Evolutionary conservation across 345 rosid species (phyloP).

Genomic region (Noccaea bulbosa): DNA sequence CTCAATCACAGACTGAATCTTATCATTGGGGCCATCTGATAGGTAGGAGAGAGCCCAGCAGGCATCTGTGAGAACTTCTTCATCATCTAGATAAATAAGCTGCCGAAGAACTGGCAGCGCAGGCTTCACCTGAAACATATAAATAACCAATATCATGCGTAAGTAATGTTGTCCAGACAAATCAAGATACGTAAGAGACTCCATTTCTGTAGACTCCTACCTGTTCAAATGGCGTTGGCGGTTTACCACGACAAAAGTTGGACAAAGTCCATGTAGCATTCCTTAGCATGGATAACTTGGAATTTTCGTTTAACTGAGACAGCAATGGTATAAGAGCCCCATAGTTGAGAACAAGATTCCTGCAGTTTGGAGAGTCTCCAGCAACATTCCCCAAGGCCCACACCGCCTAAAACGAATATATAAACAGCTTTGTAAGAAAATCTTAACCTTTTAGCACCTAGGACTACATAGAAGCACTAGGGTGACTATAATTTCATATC

Average conservation of each 20-base stretch:
- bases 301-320: constrained; percentile 66
- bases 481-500: constrained; percentile 18
- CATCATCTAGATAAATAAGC: constrained; percentile 73
- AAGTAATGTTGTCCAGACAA: constrained; percentile 6
- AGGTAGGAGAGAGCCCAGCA: constrained; percentile 74
- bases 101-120: constrained; percentile 76
- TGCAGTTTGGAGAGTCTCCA: constrained; percentile 73
- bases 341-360: constrained; percentile 68
- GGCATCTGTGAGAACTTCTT: constrained; percentile 89
- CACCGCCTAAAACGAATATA: constrained; percentile 54
- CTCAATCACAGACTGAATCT: constrained; percentile 85
- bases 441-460: constrained; percentile 23
- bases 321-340: constrained; percentile 72
- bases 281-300: constrained; percentile 74
- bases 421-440: constrained; percentile 18
- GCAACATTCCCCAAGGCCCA: constrained; percentile 89
- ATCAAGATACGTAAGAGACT: constrained; percentile 33
- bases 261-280: constrained; percentile 85
- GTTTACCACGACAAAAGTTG: constrained; percentile 78
- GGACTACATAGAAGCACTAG: constrained; percentile 2
- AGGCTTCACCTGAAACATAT: constrained; percentile 67
- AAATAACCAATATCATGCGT: constrained; percentile 15
- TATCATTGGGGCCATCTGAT: constrained; percentile 84
- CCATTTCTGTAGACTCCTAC: constrained; percentile 39
- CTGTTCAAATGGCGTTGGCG: constrained; percentile 75